Evolutionary conservation across 345 rosid genomes (phyloP).

Genomic region (Clausena lansium): DNA sequence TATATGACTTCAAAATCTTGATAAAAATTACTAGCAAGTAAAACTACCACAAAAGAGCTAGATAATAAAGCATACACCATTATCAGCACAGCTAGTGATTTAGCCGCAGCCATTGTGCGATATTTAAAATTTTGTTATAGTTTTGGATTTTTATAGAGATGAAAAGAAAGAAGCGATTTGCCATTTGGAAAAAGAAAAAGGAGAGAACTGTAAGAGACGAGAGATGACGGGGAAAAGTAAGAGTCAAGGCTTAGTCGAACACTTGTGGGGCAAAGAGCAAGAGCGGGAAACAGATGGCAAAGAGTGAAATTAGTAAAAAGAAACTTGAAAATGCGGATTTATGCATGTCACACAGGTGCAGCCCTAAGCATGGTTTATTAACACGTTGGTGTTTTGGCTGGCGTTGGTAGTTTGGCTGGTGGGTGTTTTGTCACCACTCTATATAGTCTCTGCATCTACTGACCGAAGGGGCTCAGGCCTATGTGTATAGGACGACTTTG

Average conservation of each 20-base stretch:
- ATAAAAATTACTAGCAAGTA: slow-evolving; percentile 24
- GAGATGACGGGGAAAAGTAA: not conserved
- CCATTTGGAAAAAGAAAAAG: not conserved
- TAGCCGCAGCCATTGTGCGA: not conserved
- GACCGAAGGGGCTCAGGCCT: not conserved
- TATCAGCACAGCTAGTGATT: not conserved
- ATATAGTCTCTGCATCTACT: not conserved
- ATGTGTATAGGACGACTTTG: not conserved
- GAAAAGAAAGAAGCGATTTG: not conserved
- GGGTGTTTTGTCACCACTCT: not conserved
- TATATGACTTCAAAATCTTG: slow-evolving; percentile 33
- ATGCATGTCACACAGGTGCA: slow-evolving; percentile 9
- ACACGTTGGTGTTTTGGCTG: slow-evolving; percentile 1
- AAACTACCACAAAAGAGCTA: not conserved
- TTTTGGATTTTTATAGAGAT: not conserved
- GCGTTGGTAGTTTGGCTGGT: no score
- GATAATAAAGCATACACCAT: not conserved
- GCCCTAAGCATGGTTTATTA: not conserved
- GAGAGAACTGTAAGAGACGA: not conserved
- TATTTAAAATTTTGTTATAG: not conserved
- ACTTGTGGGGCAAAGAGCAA: not conserved
- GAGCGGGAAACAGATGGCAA: slow-evolving; percentile 6
- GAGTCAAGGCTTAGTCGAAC: not conserved
- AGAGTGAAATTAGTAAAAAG: not conserved
- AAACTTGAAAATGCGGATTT: not conserved